Evolutionary conservation across 2,329 filamentous ascomycete genomes (phyloP), one percentile per base, ranked within the genome.

Genomic region (Hypocreales sp.): DNA sequence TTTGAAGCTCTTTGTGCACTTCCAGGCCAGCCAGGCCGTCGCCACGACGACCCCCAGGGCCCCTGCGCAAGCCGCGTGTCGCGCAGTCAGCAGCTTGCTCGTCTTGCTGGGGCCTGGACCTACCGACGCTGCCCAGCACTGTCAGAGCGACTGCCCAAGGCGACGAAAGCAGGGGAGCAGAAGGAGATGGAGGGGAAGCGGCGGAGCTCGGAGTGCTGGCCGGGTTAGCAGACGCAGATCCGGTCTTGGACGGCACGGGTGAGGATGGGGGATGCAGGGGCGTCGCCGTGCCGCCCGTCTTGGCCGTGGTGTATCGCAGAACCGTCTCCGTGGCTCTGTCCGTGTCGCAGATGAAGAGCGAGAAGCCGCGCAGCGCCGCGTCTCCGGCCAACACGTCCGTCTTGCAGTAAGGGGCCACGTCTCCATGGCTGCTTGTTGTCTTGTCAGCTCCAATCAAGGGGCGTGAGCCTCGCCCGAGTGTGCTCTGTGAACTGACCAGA

Each of bases 321-420:
- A 40, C 26, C 7, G 33, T 39, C 20, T 42, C 35, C 12, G 33
- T 29, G 19, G 28, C 15, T 14, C 34, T 34, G 25, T 40, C 33
- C 3, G 35, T 31, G 14, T 28, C 36, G 26, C 39, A 42, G 11
- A 42, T 26, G 14, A 33, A 38, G 13, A 42, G 29, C 24, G 39
- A 42, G 17, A 31, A 39, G 15, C 35, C 31, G 9, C 30, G 20
- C 11, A 40, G 20, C 13, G 28, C 24, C 11, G 30, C 9, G 27
- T 35, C 34, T 3, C 25, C 29, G 3, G 26, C 26, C 16, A 40
- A 33, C 8, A 39, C 29, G 23, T 42, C 30, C 15, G 39, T 42
- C 30, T 41, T 38, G 28, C 38, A 42, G 22, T 36, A 39, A 3
- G 38, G 38, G 5, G 34, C 28, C 10, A 25, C 25, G 9, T 20